A percentile compares a stretch with the other conserved stretches of the same genome.
Evolutionary conservation across 306 rosid genomes (phyloP).

Genomic region (Senna siamea): DNA sequence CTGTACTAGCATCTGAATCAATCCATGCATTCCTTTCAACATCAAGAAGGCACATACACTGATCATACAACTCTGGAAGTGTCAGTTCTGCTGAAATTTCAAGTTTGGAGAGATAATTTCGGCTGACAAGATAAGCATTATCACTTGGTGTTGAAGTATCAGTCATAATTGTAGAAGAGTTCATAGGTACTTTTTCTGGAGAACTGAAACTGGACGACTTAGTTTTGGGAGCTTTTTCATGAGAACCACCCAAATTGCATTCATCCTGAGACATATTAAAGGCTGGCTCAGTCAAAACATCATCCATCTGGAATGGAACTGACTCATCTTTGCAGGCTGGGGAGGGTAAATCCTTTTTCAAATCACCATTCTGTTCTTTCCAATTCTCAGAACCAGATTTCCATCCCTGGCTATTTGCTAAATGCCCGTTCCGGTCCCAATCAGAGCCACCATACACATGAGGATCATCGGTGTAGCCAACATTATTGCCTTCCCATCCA

Average conservation of each 20-base stretch:
- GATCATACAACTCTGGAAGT: constrained; percentile 66
- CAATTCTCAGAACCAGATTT: constrained; percentile 77
- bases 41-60: constrained; percentile 63
- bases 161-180: constrained; percentile 43
- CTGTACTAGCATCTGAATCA: constrained; percentile 53
- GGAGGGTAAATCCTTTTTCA: constrained; percentile 74
- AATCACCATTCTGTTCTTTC: constrained; percentile 74
- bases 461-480: constrained; percentile 77
- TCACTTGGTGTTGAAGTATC: constrained; percentile 47
- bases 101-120: constrained; percentile 81
- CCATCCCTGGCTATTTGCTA: constrained; percentile 77
- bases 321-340: constrained; percentile 72
- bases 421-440: constrained; percentile 86
- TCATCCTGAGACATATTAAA: constrained; percentile 61
- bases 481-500: constrained; percentile 89
- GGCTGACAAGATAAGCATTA: constrained; percentile 55
- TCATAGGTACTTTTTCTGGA: constrained; percentile 57
- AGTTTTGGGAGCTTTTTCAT: constrained; percentile 54
- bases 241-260: constrained; percentile 44
- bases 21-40: constrained; percentile 43
- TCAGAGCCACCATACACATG: constrained; percentile 74
- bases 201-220: constrained; percentile 50
- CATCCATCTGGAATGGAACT: constrained; percentile 51
- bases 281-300: constrained; percentile 48
- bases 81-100: constrained; percentile 76